Percentiles rank a stretch among this genome's conserved stretches.
Conservation (phyloP, 805 yeast genomes). For the Suhomyces sp. region DNA sequence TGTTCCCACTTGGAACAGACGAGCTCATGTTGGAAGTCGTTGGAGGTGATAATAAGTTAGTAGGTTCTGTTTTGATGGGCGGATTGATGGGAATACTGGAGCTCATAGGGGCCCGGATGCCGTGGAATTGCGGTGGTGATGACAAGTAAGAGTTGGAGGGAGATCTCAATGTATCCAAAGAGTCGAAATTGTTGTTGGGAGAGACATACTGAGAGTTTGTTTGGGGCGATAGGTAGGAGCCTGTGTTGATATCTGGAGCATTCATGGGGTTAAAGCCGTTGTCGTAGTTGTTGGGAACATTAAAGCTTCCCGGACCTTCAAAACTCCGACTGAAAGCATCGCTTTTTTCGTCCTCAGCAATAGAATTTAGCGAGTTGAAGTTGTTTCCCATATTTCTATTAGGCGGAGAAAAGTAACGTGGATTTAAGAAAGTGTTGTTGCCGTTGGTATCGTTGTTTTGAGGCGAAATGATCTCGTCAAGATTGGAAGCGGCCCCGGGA, state of each 20-base stretch:
- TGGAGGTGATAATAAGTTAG: conserved; percentile 25
- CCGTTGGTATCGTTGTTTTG: conserved; percentile 9
- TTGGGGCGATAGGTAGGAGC: conserved; percentile 36
- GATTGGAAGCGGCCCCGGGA: conserved; percentile 19
- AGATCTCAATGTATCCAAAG: conserved; percentile 35
- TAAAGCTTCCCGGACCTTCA: conserved; percentile 31
- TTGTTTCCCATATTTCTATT: conserved; percentile 17
- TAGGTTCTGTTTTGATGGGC: conserved; percentile 15
- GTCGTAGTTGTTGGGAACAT: conserved; percentile 17
- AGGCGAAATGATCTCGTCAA: conserved; percentile 41
- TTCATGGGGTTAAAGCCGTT: conserved; percentile 8
- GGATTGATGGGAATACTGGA: conserved; percentile 22
- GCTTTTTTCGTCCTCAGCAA: conserved; percentile 26
- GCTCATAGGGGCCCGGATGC: conserved; percentile 15
- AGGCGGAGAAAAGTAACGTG: conserved; percentile 43
- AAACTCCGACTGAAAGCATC: conserved; percentile 29
- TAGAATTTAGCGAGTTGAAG: conserved; percentile 29
- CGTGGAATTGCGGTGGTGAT: conserved; percentile 34
- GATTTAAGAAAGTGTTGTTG: conserved; percentile 25
- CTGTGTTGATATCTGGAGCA: conserved; percentile 20
- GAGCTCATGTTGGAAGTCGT: conserved; percentile 21
- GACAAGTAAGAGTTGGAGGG: conserved; percentile 33
- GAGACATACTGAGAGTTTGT: conserved; percentile 28
- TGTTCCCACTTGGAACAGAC: conserved; percentile 25
- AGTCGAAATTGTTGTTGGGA: conserved; percentile 25